Evolutionary conservation across 371 early-diverging fungal genomes (phyloP).

Genomic region (Zychaea mexicana): DNA sequence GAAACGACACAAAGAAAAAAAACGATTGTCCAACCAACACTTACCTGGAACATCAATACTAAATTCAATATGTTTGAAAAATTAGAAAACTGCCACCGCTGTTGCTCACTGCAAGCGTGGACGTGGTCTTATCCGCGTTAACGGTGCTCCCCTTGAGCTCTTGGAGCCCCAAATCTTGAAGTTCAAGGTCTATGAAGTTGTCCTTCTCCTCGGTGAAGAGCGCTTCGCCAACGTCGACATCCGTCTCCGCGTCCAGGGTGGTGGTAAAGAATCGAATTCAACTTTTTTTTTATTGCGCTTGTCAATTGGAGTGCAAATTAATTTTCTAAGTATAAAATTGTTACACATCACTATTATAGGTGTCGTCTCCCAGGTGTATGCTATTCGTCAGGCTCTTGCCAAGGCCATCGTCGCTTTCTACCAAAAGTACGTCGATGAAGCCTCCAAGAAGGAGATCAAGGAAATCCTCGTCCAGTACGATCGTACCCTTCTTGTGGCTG

Average conservation of each 20-base stretch:
- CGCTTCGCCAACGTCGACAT: constrained; percentile 97
- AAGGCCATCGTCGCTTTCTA: constrained; percentile 99
- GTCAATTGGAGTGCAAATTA: not conserved
- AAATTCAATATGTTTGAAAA: not conserved
- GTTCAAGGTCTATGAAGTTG: constrained; percentile 99
- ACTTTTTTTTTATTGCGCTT: not conserved
- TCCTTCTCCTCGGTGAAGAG: constrained; percentile 96
- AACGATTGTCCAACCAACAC: no score
- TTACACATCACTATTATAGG: constrained; percentile 12
- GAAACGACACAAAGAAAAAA: no score
- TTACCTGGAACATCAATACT: no score
- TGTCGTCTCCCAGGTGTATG: constrained; percentile 96
- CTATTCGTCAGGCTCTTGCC: constrained; percentile 99
- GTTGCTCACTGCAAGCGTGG: constrained; percentile 99
- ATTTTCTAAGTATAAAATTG: not conserved
- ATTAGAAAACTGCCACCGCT: constrained; percentile 99
- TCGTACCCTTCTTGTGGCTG: constrained; percentile 98
- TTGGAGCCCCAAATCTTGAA: constrained; percentile 96
- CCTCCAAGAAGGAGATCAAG: constrained; percentile 99
- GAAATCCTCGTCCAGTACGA: constrained; percentile 96
- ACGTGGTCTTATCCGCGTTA: constrained; percentile 95
- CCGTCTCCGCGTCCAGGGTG: constrained; percentile 97
- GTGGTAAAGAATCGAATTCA: constrained; percentile 66
- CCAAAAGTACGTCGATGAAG: constrained; percentile 99
- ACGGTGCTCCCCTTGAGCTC: constrained; percentile 97